Evolutionary conservation across 176 grass and related monocot species (phyloP).

Genomic region (Rhynchospora pubera): DNA sequence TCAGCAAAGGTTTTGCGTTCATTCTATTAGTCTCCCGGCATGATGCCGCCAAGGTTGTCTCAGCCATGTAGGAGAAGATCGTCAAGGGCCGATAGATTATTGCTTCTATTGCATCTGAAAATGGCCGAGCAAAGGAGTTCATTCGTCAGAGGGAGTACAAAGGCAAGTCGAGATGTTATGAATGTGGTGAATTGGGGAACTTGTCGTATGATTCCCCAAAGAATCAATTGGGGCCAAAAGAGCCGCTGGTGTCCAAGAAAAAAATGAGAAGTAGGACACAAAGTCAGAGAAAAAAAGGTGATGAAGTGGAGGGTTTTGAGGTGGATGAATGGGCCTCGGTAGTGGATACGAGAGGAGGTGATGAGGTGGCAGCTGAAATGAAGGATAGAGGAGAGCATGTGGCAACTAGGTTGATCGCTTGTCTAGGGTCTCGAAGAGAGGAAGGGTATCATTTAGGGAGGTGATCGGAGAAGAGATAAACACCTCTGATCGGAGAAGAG

Average conservation of each 20-base stretch:
- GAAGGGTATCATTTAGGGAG: too few species aligned
- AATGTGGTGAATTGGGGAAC: constrained; percentile 64
- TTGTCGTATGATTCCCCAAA: constrained; percentile 94
- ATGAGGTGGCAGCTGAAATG: constrained; percentile 42
- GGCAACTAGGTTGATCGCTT: too few species aligned
- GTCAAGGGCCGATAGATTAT: constrained; percentile 45
- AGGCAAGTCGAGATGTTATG: constrained; percentile 82
- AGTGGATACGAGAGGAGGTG: constrained; percentile 37
- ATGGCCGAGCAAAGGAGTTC: constrained; percentile 78
- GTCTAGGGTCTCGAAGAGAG: too few species aligned
- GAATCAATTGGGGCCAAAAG: constrained; percentile 76
- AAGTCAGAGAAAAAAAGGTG: background rate
- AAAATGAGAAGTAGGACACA: constrained; percentile 23
- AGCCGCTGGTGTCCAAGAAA: constrained; percentile 48
- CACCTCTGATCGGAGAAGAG: too few species aligned
- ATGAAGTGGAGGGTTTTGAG: constrained; percentile 17
- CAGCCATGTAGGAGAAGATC: constrained; percentile 31
- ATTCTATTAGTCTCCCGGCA: constrained; percentile 73
- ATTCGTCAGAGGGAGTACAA: constrained; percentile 81
- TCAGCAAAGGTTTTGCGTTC: constrained; percentile 76
- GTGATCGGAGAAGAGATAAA: too few species aligned
- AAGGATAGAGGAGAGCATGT: constrained; percentile 18
- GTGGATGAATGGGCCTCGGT: constrained; percentile 34
- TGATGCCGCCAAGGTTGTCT: constrained; percentile 45
- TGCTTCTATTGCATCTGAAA: constrained; percentile 75